These are phyloP conservation scores for Pythium sp. DNA, from an alignment of 352 stramenopile species.

Conservation along the genomic window DNA sequence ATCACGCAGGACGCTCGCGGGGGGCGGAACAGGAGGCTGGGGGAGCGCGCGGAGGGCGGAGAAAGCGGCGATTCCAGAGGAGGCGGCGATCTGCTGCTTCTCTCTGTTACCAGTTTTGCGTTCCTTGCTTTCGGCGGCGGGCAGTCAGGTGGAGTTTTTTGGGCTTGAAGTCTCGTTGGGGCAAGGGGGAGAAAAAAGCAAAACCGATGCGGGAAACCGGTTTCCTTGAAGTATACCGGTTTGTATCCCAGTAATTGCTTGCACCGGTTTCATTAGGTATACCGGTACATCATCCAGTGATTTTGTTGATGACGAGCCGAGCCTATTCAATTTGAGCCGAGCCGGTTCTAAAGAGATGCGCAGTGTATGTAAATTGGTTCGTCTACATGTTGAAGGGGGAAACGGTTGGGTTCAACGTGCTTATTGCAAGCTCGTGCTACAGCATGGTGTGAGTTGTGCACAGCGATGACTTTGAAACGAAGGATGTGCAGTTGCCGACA, in stretches of 20 bases:
- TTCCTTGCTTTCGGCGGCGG: background rate
- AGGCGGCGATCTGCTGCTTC: background rate
- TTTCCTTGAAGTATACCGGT: background rate
- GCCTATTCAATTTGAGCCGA: background rate
- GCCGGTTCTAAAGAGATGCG: background rate
- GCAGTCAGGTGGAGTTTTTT: background rate
- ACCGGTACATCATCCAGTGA: background rate
- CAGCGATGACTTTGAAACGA: background rate
- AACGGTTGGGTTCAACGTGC: background rate
- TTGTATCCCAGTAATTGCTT: background rate
- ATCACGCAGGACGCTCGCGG: background rate
- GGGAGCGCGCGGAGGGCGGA: too few species aligned
- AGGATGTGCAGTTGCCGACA: background rate
- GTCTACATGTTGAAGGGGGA: too few species aligned
- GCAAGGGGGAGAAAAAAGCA: background rate
- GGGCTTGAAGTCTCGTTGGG: background rate
- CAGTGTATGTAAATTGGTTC: too few species aligned
- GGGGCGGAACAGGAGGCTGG: background rate
- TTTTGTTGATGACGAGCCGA: background rate
- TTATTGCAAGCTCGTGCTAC: background rate
- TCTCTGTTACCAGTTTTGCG: background rate
- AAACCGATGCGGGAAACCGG: background rate
- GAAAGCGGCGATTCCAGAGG: background rate
- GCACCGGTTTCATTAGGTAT: background rate
- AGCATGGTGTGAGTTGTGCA: background rate